Base-by-base conservation (phyloP, 176 grass and related monocot genomes). In the Ananas comosus region DNA sequence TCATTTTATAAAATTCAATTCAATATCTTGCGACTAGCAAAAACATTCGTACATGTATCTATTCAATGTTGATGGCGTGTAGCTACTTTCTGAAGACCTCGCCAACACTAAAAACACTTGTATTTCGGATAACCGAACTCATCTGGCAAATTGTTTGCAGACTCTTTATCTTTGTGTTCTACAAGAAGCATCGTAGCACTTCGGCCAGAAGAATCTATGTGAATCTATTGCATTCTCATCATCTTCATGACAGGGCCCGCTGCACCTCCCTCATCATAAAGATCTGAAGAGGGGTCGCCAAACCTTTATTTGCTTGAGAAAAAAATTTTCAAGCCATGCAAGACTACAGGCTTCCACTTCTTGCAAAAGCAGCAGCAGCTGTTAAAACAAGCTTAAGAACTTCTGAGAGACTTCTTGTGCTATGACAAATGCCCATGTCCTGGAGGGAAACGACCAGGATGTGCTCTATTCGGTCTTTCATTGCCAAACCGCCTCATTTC, bases 401-500 rank as follows among this genome's bases (percentile, higher is more conserved):
- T 57, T 49, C 9, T 67, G 56, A 68, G 1, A 2, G n/a, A 78
- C 61, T 77, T 67, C 49, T 76, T 69, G 49, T 70, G 42, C 81
- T 87, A 90, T 63, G 70, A 74, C 76, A 83, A 64, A 75, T 78
- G 88, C 18, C 89, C 87, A 77, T 83, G 86, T 53, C 84, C 82
- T 10, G 81, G 68, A 70, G 78, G 78, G 50, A 88, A 88, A 79
- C 66, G 84, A 70, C 81, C 80, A 54, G 79, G 79, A 81, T 90
- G 75, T 80, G 53, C 82, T 53, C 82, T 84, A 66, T 83, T 88
- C 24, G 82, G 74, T 80, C 87, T 93, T 78, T 93, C 94, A 82
- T 85, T 91, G 79, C 80, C 68, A 66, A 83, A 86, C 61, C 80
- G 84, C 76, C 95, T 89, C 80, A 88, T 92, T 72, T 85, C 89